Evolutionary conservation across 2,329 filamentous ascomycete genomes (phyloP), one percentile per base, ranked within the genome.

Genomic region (Aspergillus sp.): DNA sequence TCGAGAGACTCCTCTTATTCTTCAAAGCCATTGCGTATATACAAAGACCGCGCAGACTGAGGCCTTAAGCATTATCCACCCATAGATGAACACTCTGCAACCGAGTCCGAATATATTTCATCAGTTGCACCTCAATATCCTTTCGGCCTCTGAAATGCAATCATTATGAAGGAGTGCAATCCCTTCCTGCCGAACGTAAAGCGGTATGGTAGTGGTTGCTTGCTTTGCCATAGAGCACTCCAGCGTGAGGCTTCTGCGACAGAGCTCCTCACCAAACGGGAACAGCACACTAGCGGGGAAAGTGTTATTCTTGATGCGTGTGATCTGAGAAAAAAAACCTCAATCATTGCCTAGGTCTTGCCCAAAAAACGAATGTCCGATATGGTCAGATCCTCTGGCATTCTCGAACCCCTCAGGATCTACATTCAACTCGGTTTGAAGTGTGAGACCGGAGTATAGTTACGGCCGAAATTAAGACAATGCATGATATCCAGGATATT

Each of bases 281-380:
- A 82, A 78, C n/a, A 73, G 74, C 68, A 84, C 81, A 63, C 76
- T 81, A 39, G 78, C 68, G 1, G 82, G 78, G 60, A 84, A 83
- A 44, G 74, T 75, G 63, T 79, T 82, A 65, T 77, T 80, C 60
- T 83, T 81, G 40, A 80, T 66, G 59, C 72, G 72, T 58, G 72
- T 59, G 58, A 75, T 72, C 53, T 68, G 70, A 44, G 65, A 58
- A 58, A 77, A 69, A 77, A 69, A 64, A 73, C 71, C 53, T 72
- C 67, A 11, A 71, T 61, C 11, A 71, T 62, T 50, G 74, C 73
- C 55, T 75, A 65, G 48, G 65, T 63, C 61, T 68, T 70, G 49
- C 64, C 61, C 56, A 75, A 68, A 58, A 72, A 71, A 72, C 75
- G 70, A 53, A 76, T 73, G 64, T 74, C 70, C 57, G 69, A 69